Conservation (phyloP, 1,284 basidiomycete species). For the Melampsora americana region DNA sequence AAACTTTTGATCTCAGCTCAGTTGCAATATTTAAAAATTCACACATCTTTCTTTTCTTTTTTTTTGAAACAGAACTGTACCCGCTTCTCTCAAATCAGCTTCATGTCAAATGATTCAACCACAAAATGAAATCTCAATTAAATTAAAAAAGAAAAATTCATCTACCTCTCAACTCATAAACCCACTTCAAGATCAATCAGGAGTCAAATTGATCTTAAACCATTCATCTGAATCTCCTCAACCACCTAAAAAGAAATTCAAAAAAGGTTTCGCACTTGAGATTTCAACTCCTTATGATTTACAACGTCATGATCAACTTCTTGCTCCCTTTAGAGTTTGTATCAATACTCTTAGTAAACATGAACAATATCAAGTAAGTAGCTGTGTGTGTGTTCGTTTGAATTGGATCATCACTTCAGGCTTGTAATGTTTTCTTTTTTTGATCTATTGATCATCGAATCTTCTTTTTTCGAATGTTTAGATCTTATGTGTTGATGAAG, state of each 20-base stretch:
- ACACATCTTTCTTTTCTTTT: slow-evolving; percentile 6
- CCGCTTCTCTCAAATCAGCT: not conserved
- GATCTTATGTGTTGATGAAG: slow-evolving; percentile 11
- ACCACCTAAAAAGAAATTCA: not conserved
- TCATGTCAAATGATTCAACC: slow-evolving; percentile 4
- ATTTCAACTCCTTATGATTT: not conserved
- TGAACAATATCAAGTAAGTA: slow-evolving; percentile 50
- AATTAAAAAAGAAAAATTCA: not conserved
- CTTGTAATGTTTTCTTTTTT: not conserved
- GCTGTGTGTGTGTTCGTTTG: no score
- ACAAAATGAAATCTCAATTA: not conserved
- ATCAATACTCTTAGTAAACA: slow-evolving; percentile 47
- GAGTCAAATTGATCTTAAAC: not conserved
- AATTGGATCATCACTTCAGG: not conserved
- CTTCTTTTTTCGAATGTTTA: not conserved
- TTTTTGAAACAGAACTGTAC: not conserved
- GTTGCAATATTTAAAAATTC: not conserved
- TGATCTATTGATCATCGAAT: not conserved
- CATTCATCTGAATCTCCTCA: not conserved
- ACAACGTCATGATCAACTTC: slow-evolving; percentile 44
- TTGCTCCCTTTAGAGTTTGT: slow-evolving; percentile 48
- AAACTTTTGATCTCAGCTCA: not conserved
- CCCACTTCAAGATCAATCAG: slow-evolving; percentile 14
- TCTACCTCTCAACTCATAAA: not conserved
- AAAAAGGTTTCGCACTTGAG: not conserved